Base-by-base conservation (phyloP, 2,329 filamentous ascomycete species). In the Onygenales sp. region DNA sequence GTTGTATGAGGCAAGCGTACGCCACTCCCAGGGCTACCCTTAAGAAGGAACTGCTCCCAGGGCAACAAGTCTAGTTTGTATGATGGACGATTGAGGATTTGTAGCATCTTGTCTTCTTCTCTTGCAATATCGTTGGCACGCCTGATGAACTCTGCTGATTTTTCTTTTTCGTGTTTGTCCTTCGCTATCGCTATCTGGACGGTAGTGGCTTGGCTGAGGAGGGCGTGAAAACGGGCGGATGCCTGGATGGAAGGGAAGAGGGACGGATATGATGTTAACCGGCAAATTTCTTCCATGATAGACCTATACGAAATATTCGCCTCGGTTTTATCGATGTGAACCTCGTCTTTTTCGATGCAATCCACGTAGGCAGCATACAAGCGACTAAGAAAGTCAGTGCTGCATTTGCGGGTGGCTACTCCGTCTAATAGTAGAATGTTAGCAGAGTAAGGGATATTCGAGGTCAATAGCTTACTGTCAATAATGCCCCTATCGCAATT, bases 21-120 rank as follows among this genome's bases (percentile, higher is more conserved):
- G 4, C 55, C 54, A 39, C 44, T 43, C 11, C 56, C 56, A 49
- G 56, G 56, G 37, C 54, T 56, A 3, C 48, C 54, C 32, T 52
- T 53, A 14, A 57, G 51, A 27, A 58, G 56, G 27, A 58, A 57
- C 33, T 57, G 55, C 42, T 58, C 55, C 57, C 57, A 58, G 6
- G 52, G 51, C 14, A 49, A 43, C 9, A 56, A 33, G 7, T 44
- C 36, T 2, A 49, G 52, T 14, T 54, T 52, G 34, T 17, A 56
- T 13, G 54, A 27, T n/a, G 54, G 54, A 21, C 52, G 49, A 36
- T 56, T 56, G 8, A 54, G 45, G 2, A 2, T 17, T 9, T 54
- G 52, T 3, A 56, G 6, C 8, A 54, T 27, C 3, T 27, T 11
- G 13, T 54, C 54, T 14, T 54, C 52, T 33, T 52, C 37, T 14